Conservation (phyloP, 345 rosid genomes). For the Corchorus capsularis region DNA sequence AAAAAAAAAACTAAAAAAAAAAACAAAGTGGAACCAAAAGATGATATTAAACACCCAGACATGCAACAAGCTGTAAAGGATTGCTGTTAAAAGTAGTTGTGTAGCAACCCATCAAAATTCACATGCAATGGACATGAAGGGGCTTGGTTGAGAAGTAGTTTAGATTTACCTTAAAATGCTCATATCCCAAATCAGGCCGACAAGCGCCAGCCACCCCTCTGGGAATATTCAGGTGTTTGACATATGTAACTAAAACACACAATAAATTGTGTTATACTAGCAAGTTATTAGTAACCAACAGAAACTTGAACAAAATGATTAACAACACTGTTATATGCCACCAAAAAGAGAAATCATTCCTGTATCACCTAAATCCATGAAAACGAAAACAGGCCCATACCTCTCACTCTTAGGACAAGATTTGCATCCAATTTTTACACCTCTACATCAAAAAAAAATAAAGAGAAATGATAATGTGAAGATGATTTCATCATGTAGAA, state of each 20-base stretch:
- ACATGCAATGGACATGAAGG: conserved; percentile 16
- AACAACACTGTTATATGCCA: neutral
- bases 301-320: neutral
- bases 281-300: conserved; percentile 11
- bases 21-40: too few relatives aligned
- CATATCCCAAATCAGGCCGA: conserved; percentile 95
- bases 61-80: neutral
- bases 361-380: conserved; percentile 94
- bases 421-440: neutral
- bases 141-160: conserved; percentile 11
- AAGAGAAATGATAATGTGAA: too few relatives aligned
- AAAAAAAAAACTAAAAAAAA: too few relatives aligned
- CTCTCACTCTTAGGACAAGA: conserved; percentile 86
- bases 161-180: conserved; percentile 86
- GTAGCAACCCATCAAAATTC: neutral
- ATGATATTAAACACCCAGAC: neutral
- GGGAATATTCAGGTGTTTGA: conserved; percentile 84
- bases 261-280: conserved; percentile 17
- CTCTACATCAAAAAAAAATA: neutral
- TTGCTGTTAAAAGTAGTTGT: neutral
- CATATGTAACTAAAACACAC: conserved; percentile 63
- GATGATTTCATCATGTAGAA: neutral
- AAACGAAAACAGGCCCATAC: conserved; percentile 90
- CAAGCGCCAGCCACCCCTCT: conserved; percentile 97
- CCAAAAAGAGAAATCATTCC: conserved; percentile 38